Evolutionary conservation across 2,329 filamentous ascomycete genomes (phyloP).

Genomic region (Fusarium annulatum): DNA sequence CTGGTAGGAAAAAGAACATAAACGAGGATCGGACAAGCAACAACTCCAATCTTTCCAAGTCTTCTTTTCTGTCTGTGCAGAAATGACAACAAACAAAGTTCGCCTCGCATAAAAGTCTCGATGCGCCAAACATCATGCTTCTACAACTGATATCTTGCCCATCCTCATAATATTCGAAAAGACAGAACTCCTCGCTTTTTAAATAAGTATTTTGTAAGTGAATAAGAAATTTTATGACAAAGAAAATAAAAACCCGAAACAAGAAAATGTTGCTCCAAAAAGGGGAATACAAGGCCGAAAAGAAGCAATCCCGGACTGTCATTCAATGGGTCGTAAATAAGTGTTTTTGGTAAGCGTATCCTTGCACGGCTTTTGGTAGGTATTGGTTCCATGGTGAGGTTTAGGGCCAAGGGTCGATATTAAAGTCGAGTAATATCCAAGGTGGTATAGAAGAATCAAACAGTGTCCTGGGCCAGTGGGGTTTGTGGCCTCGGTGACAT

Average conservation of each 20-base stretch:
- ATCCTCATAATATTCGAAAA: slow-evolving; percentile 45
- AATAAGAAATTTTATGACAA: slow-evolving; percentile 22
- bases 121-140: slow-evolving; percentile 47
- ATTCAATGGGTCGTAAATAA: slow-evolving; percentile 41
- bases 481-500: slow-evolving; percentile 20
- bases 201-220: slow-evolving; percentile 23
- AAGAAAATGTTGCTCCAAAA: slow-evolving; percentile 28
- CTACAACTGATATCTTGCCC: slow-evolving; percentile 44
- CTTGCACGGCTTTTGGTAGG: slow-evolving; percentile 35
- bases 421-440: slow-evolving; percentile 40
- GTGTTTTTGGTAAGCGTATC: slow-evolving; percentile 37
- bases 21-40: slow-evolving; percentile 20
- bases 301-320: slow-evolving; percentile 41
- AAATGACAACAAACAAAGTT: slow-evolving; percentile 21
- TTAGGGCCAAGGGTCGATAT: slow-evolving; percentile 34
- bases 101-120: slow-evolving; percentile 31
- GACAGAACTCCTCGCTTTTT: slow-evolving; percentile 47
- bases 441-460: slow-evolving; percentile 34
- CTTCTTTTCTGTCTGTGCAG: slow-evolving; percentile 27
- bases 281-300: slow-evolving; percentile 35
- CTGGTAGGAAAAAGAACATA: slow-evolving; percentile 14
- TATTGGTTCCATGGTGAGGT: slow-evolving; percentile 15
- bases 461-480: slow-evolving; percentile 18
- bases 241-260: slow-evolving; percentile 22
- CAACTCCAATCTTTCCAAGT: slow-evolving; percentile 36